Conservation (phyloP, 2,329 filamentous ascomycete genomes). For the Hymenoscyphus fraxineus region DNA sequence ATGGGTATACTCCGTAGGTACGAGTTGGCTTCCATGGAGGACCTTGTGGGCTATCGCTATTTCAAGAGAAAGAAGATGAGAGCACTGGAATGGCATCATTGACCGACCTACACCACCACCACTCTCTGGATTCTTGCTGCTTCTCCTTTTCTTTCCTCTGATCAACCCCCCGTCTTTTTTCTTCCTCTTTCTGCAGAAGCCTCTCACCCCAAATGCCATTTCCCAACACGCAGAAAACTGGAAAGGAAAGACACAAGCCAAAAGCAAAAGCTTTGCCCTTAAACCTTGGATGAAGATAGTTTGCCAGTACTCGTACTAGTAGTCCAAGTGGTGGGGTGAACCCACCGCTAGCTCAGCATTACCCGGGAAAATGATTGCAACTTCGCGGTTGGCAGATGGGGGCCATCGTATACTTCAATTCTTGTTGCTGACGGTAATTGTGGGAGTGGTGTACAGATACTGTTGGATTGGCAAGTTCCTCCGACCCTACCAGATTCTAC, state of each 20-base stretch:
- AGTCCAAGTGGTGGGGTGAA: background rate
- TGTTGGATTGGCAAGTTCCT: constrained; percentile 30
- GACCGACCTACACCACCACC: background rate
- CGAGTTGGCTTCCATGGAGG: too few species aligned
- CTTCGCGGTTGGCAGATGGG: background rate
- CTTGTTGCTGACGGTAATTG: constrained; percentile 23
- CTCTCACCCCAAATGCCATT: background rate
- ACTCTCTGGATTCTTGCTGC: background rate
- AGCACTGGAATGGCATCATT: too few species aligned
- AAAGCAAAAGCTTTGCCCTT: background rate
- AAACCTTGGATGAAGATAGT: background rate
- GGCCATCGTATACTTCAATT: constrained; percentile 22
- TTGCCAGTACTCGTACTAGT: background rate
- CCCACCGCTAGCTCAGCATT: background rate
- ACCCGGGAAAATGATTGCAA: background rate
- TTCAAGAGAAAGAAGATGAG: too few species aligned
- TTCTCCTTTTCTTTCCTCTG: background rate
- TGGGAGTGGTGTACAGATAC: constrained; percentile 31
- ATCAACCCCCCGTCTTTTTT: background rate
- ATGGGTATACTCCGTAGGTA: too few species aligned
- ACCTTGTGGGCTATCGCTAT: too few species aligned
- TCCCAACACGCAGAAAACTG: background rate
- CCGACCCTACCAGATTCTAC: background rate
- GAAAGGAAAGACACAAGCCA: background rate
- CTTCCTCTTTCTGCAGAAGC: background rate